These are phyloP conservation scores for Aspergillus thermomutatus DNA, from an alignment of 2,329 filamentous ascomycete species.

Conservation along the genomic window DNA sequence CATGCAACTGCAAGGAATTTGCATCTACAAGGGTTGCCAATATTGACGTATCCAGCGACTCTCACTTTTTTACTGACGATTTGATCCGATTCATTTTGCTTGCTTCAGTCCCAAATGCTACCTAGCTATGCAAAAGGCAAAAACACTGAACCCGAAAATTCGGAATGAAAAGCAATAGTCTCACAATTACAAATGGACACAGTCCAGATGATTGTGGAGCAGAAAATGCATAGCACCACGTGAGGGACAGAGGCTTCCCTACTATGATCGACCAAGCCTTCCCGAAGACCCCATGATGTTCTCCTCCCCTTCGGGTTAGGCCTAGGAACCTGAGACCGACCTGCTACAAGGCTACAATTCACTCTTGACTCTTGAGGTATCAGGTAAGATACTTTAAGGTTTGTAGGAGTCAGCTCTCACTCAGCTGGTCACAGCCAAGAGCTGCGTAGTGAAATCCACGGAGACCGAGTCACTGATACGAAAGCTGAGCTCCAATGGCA, in stretches of 20 bases:
- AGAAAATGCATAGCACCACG: neutral
- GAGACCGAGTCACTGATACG: neutral
- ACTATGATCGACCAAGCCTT: neutral
- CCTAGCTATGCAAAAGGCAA: neutral
- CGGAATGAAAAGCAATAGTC: neutral
- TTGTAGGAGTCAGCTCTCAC: neutral
- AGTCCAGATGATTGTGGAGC: neutral
- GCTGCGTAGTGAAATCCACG: neutral
- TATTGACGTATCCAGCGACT: neutral
- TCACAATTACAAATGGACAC: no score
- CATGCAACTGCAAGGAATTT: neutral
- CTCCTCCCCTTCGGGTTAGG: neutral
- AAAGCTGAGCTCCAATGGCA: neutral
- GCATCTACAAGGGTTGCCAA: no score
- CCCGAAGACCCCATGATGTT: neutral
- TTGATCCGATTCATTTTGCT: neutral
- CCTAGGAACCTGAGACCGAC: neutral
- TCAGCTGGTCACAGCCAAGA: neutral
- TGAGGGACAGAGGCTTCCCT: neutral
- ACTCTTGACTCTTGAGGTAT: neutral
- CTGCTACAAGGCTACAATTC: neutral
- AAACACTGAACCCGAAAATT: neutral
- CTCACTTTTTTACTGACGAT: neutral
- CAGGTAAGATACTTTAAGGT: neutral
- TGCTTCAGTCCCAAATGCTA: neutral